phyloP scores from a whole-genome alignment of 148 eudicot genomes.

The Cornus suecica region DNA sequence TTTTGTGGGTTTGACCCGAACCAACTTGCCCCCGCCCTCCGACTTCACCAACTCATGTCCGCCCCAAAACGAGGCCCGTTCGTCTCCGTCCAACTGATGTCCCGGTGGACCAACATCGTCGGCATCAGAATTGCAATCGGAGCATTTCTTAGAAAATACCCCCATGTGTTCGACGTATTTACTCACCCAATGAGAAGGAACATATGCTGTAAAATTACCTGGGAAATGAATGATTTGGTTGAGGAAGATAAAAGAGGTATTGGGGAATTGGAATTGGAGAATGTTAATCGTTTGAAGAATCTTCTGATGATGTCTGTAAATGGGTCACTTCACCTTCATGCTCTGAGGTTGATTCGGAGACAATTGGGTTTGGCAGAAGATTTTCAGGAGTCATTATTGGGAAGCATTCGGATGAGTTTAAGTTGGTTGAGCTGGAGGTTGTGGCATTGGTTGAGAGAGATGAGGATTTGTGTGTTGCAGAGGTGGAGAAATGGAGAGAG shows the following conservation, averaged over 20 bases:
- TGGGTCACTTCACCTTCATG: conserved; percentile 64
- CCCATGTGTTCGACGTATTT: conserved; percentile 69
- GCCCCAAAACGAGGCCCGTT: conserved; percentile 31
- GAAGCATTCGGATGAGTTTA: conserved; percentile 47
- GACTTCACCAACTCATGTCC: conserved; percentile 57
- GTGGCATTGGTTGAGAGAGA: conserved; percentile 48
- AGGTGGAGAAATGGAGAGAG: conserved; percentile 74
- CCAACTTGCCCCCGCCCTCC: conserved; percentile 50
- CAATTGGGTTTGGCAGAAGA: too few species aligned
- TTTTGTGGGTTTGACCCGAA: too few species aligned
- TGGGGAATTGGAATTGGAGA: too few species aligned
- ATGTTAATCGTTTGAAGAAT: conserved; percentile 53
- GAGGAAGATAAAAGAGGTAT: conserved; percentile 36
- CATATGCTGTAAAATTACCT: conserved; percentile 47
- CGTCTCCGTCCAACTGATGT: conserved; percentile 58
- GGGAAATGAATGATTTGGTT: conserved; percentile 41
- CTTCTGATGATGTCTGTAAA: conserved; percentile 65
- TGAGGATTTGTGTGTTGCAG: conserved; percentile 35
- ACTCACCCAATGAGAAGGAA: conserved; percentile 57
- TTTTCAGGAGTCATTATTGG: conserved; percentile 59
- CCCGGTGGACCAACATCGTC: conserved; percentile 54
- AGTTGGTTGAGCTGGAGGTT: conserved; percentile 55
- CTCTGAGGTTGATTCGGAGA: conserved; percentile 53
- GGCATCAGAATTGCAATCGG: conserved; percentile 48
- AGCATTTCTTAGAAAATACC: conserved; percentile 46